Evolutionary conservation across 2,329 filamentous ascomycete species (phyloP), one percentile per base, ranked within the genome.

Genomic region (Botrytis sinoallii): DNA sequence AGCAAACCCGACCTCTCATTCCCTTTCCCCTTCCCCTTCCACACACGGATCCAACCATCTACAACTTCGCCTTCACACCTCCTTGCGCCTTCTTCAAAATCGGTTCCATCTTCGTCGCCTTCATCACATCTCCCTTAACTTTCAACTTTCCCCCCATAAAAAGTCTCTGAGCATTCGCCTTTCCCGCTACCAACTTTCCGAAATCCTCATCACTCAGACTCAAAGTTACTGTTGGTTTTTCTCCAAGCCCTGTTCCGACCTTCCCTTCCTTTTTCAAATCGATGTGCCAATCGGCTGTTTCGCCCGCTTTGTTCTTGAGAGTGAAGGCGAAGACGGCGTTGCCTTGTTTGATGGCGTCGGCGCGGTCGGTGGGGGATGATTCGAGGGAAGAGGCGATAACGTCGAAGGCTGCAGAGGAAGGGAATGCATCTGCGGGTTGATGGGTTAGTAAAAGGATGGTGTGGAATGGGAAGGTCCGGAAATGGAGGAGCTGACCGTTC

Each of bases 131-230:
- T 76, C 96, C 96, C 90, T 94, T 97, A 82, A 98, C 90, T 92
- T 98, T 99, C 82, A 99, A 88, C 88, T 97, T 98, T 80, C 96
- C 96, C n/a, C 89, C 89, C 95, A 99, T 98, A 86, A 98, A 81
- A 55, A 99, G 86, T 79, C 91, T 91, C 88, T 99, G 96, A 73
- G 96, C 94, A 82, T 98, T 97, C 79, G 93, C 94, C 86, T 97
- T 94, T 82, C 96, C 96, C 55, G 87, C 81, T 72, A 97, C 91
- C 77, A 99, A 88, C 82, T 92, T 91, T 77, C 86, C 89, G 82
- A 99, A 99, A 84, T 98, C 94, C 74, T 89, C 88, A 76, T 99
- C 96, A 75, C 91, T 93, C 78, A 98, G 89, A 8, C 88, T 83
- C 64, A 98, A 88, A n/a, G 93, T 97, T 75, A 98, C 95, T 82